phyloP scores from a whole-genome alignment of 2,329 filamentous ascomycete genomes.

The Emergomyces pasteurianus region DNA sequence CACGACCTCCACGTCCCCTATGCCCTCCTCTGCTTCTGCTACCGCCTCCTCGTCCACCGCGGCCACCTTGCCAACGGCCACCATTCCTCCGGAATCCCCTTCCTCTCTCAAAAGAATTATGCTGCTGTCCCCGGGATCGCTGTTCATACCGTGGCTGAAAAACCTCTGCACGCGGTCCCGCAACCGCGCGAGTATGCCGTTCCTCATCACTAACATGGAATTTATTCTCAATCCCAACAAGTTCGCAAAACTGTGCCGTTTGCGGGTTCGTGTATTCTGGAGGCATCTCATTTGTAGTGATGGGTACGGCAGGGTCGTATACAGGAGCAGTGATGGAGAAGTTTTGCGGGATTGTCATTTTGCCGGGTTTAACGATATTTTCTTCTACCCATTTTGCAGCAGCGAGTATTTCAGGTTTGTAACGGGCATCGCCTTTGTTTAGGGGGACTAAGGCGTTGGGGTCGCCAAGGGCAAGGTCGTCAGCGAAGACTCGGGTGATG shows the following conservation, averaged over 20 bases:
- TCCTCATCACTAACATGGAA: conserved; percentile 66
- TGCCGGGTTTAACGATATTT: conserved; percentile 52
- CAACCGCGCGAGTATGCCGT: conserved; percentile 44
- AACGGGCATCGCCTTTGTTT: conserved; percentile 57
- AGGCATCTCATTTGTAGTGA: conserved; percentile 52
- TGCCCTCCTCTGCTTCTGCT: background rate
- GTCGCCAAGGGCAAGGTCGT: conserved; percentile 52
- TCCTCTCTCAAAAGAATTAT: conserved; percentile 9
- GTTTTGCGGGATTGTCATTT: conserved; percentile 61
- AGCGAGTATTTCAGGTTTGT: conserved; percentile 53
- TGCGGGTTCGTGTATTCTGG: conserved; percentile 79
- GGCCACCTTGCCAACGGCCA: conserved; percentile 5
- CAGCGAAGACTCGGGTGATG: conserved; percentile 71
- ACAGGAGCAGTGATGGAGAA: conserved; percentile 66
- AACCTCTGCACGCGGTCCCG: conserved; percentile 41
- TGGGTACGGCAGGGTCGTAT: conserved; percentile 47
- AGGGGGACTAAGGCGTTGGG: conserved; percentile 40
- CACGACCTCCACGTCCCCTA: background rate
- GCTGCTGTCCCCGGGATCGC: conserved; percentile 1
- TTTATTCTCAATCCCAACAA: conserved; percentile 65
- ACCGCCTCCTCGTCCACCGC: conserved; percentile 2
- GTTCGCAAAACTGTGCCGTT: conserved; percentile 65
- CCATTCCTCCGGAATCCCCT: conserved; percentile 7
- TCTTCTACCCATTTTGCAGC: conserved; percentile 72
- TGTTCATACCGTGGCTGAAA: conserved; percentile 14